Base-by-base conservation (phyloP, 495 filamentous ascomycete genomes). In the Podospora australis region DNA sequence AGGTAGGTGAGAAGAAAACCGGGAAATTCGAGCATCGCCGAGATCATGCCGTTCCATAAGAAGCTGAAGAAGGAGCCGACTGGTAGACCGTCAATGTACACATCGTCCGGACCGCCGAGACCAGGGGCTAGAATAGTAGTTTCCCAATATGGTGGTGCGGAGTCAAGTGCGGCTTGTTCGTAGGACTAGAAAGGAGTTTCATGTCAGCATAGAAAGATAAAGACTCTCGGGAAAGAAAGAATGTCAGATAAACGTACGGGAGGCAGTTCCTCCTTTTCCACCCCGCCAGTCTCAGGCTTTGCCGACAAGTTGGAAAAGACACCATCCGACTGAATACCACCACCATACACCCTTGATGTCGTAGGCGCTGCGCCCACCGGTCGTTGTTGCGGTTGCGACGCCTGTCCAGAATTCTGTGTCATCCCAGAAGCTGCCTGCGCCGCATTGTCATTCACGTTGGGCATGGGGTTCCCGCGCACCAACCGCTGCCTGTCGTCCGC, bases 1-100 rank as follows among this genome's bases (percentile, higher is more conserved):
- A 98, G 87, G 65, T 97, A 97, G 26, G 94, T 97, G 58, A 98
- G 83, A 19, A 98, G 81, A 75, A 98, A 98, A 36, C 94, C 92
- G 65, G 96, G 87, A 48, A 96, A 77, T 59, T 92, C 87, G 75
- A 98, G 96, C n/a, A 88, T 92, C 84, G 94, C 88, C 41, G 87
- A 91, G 56, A 98, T 96, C 84, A 97, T 91, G 64, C 81, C 90
- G 67, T 98, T 98, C 94, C 94, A 98, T 50, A 96, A 72, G 59
- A 98, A 98, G 46, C 82, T 85, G 73, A 97, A 97, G 55, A 97
- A 70, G 26, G 90, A 94, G 59, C 92, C 92, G 52, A 98, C 94
- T 2, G 94, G 90, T 55, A 98, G 77, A 55, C 92, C 94, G 63
- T 98, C 91, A 34, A 97, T 84, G 63, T 88, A 98, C 40, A 98